These are phyloP conservation scores for Fonsecaea pugnacius DNA, from an alignment of 2,329 filamentous ascomycete species.

Conservation along the genomic window DNA sequence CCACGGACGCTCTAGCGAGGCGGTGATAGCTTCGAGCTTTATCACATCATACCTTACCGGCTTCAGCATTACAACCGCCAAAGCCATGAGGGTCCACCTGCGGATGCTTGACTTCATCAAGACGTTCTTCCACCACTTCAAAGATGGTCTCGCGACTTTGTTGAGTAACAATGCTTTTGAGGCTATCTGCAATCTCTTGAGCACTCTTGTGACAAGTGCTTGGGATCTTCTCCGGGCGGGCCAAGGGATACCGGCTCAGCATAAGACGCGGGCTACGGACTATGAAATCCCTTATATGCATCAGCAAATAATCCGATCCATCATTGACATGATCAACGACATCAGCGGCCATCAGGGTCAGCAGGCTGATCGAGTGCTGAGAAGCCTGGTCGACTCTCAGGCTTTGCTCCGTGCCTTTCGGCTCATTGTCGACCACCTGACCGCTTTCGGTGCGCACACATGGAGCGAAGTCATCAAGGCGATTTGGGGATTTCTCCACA, in stretches of 20 bases:
- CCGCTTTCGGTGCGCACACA: slow-evolving; percentile 83
- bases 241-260: slow-evolving; percentile 72
- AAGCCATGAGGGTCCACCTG: slow-evolving; percentile 81
- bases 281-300: slow-evolving; percentile 92
- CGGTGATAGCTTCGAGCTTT: slow-evolving; percentile 78
- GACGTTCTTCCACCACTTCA: slow-evolving; percentile 80
- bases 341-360: slow-evolving; percentile 83
- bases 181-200: slow-evolving; percentile 83
- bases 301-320: slow-evolving; percentile 88
- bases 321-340: slow-evolving; percentile 95
- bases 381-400: slow-evolving; percentile 93
- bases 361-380: slow-evolving; percentile 84
- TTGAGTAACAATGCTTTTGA: slow-evolving; percentile 84
- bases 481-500: slow-evolving; percentile 95
- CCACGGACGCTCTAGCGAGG: slow-evolving; percentile 68
- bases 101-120: slow-evolving; percentile 87
- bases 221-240: slow-evolving; percentile 68
- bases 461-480: slow-evolving; percentile 96
- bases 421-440: slow-evolving; percentile 77
- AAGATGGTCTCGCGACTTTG: slow-evolving; percentile 81
- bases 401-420: slow-evolving; percentile 79
- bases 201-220: slow-evolving; percentile 74
- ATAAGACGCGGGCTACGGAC: slow-evolving; percentile 81
- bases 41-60: slow-evolving; percentile 90
- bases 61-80: slow-evolving; percentile 76